Base-by-base conservation (phyloP, 2,329 filamentous ascomycete genomes). In the Pseudogymnoascus sp. region DNA sequence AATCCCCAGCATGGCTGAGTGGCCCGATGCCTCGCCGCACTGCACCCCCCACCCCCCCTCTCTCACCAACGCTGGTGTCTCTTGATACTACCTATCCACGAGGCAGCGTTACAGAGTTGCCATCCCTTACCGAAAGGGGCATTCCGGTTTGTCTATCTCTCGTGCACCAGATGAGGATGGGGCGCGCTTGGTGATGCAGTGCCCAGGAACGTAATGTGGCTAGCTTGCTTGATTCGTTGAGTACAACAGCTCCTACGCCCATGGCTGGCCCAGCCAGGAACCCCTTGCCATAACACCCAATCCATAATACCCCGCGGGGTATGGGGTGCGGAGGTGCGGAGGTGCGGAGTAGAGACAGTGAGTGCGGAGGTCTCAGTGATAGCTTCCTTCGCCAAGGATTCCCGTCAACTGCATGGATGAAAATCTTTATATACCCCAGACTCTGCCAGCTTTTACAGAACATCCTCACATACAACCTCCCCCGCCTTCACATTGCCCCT, bases 351-450 rank as follows among this genome's bases (percentile, higher is more conserved):
- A n/a, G n/a, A n/a, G 11, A 53, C 47, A 53, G n/a, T 31, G 15
- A 31, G 26, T 53, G 47, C 26, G 47, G 47, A 53, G 47, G 26
- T 57, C 50, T 33, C 26, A 33, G 26, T 3, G 28, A 33, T 19
- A 57, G 50, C 50, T 28, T 50, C 44, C 44, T 26, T 19, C 26
- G 23, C 23, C 44, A 17, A 50, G 44, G 8, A n/a, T n/a, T 28
- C 13, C 13, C 10, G 15, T 50, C 50, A 10, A 53, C 50, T n/a
- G 23, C 26, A 19, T 19, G n/a, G 50, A 19, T 13, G 50, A 19
- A 57, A 57, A 57, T 57, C n/a, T 33, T 57, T 57, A 57, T 57
- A 57, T 57, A 57, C 17, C 50, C 50, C 50, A 57, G n/a, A 19
- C 6, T 57, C 50, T 57, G 50, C 17, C 50, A 33, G 26, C 17